These are phyloP conservation scores for Myochromella boudieri DNA, from an alignment of 768 basidiomycete genomes.

Conservation along the genomic window DNA sequence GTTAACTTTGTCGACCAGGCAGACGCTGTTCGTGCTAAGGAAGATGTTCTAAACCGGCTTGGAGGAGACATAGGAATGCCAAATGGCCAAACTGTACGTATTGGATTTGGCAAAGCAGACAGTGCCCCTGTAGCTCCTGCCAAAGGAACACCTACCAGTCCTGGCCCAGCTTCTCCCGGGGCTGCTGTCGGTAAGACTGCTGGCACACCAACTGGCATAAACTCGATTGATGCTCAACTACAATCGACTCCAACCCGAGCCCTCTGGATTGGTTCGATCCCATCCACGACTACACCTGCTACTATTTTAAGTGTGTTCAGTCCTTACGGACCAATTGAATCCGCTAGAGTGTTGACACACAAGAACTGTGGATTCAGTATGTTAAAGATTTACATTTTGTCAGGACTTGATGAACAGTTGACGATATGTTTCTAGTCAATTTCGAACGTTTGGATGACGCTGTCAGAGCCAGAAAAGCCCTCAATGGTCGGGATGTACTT, in stretches of 20 bases:
- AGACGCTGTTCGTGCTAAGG: constrained; percentile 96
- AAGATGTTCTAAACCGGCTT: constrained; percentile 93
- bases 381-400: constrained; percentile 27
- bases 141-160: constrained; percentile 67
- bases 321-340: constrained; percentile 97
- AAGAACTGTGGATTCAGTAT: constrained; percentile 93
- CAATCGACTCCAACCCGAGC: constrained; percentile 93
- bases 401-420: constrained; percentile 13
- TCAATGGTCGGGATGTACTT: constrained; percentile 94
- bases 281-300: constrained; percentile 90
- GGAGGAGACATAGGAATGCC: constrained; percentile 94
- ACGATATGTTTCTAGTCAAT: constrained; percentile 61
- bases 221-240: constrained; percentile 79
- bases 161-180: constrained; percentile 66
- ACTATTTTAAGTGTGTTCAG: constrained; percentile 96
- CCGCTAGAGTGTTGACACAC: constrained; percentile 92
- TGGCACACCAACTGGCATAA: constrained; percentile 52
- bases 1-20: constrained; percentile 97
- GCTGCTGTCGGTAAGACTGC: constrained; percentile 42
- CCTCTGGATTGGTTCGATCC: constrained; percentile 97
- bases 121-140: constrained; percentile 91
- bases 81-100: constrained; percentile 93
- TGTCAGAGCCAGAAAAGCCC: constrained; percentile 89
- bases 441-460: constrained; percentile 98
- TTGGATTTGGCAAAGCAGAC: constrained; percentile 98